Evolutionary conservation across 2,329 filamentous ascomycete genomes (phyloP).

Genomic region (Cladobotryum protrusum): DNA sequence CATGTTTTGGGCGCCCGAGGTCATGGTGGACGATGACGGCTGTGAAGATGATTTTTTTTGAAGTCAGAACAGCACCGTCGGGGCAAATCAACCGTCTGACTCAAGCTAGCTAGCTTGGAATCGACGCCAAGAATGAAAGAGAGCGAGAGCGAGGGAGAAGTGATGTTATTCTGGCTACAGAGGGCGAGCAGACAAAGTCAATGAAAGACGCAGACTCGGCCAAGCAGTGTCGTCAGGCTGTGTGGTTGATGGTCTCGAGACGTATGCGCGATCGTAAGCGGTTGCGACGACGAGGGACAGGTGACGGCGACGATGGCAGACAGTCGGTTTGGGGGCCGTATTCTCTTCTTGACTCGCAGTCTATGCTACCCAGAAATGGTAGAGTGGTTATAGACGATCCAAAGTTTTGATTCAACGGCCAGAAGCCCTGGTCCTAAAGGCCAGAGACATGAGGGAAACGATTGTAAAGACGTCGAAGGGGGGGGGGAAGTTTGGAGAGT

Average conservation of each 20-base stretch:
- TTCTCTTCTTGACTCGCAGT: not conserved
- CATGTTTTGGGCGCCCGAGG: slow-evolving; percentile 30
- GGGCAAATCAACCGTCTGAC: slow-evolving; percentile 2
- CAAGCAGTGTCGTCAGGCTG: too few species aligned
- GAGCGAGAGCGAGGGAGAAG: not conserved
- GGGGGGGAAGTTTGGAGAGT: not conserved
- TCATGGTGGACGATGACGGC: slow-evolving; percentile 22
- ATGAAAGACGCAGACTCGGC: too few species aligned
- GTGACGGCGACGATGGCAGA: not conserved
- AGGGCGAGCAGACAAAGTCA: too few species aligned
- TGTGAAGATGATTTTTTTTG: not conserved
- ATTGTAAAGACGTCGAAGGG: slow-evolving; percentile 1
- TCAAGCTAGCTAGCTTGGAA: not conserved
- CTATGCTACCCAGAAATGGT: too few species aligned
- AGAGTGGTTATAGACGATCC: slow-evolving; percentile 5
- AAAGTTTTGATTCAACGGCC: slow-evolving; percentile 8
- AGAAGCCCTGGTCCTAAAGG: slow-evolving; percentile 6
- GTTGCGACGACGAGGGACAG: not conserved
- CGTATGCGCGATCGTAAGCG: slow-evolving; percentile 5
- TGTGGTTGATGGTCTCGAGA: slow-evolving; percentile 2
- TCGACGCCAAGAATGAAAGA: not conserved
- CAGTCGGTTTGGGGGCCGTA: not conserved
- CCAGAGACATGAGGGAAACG: slow-evolving; percentile 12
- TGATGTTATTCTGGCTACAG: not conserved
- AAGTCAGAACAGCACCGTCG: slow-evolving; percentile 3